phyloP scores from a whole-genome alignment of 1,139 yeast genomes.

The Pneumocystis oryctolagi region DNA sequence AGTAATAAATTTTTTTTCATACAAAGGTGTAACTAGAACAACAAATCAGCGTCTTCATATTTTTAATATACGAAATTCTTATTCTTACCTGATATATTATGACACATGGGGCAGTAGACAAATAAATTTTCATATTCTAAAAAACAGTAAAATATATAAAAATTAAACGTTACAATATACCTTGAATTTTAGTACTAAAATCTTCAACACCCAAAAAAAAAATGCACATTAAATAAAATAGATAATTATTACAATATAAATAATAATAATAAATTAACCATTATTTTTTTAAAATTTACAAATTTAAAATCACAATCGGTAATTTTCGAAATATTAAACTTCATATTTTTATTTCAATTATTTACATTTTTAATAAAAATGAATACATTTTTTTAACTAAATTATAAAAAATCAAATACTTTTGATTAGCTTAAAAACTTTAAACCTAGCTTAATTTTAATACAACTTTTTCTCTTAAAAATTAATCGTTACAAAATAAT shows the following conservation, averaged over 20 bases:
- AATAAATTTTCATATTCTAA: neutral
- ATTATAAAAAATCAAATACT: no score
- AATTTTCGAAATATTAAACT: no score
- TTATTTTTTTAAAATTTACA: no score
- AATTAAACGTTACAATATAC: neutral
- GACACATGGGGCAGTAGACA: neutral
- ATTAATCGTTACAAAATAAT: neutral
- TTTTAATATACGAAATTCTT: neutral
- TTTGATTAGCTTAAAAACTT: neutral
- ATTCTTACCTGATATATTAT: neutral
- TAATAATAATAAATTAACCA: neutral
- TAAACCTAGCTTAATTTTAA: neutral
- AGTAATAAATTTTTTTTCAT: neutral
- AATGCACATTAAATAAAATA: neutral
- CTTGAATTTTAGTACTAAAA: neutral
- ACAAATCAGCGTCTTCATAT: neutral
- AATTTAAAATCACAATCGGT: no score
- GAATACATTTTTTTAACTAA: no score
- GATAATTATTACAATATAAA: neutral
- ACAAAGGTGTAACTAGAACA: neutral
- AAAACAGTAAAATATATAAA: neutral
- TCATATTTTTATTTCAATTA: no score
- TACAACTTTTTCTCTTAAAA: neutral
- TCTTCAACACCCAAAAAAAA: neutral
- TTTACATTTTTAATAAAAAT: no score